Conservation (phyloP, 495 filamentous ascomycete species). For the Podospora tetraspora region DNA sequence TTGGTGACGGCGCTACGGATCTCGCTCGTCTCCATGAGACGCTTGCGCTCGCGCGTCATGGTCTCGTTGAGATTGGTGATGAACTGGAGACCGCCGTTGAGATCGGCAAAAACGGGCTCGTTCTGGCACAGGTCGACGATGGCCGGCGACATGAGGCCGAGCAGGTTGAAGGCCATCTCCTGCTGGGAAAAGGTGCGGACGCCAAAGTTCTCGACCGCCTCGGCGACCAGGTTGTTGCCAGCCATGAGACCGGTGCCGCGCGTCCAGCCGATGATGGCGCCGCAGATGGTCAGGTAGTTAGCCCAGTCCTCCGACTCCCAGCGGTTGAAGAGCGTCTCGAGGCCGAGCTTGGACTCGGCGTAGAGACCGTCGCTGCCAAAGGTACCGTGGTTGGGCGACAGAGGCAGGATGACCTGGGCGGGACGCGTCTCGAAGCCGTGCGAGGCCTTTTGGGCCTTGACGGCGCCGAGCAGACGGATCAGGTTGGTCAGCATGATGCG, state of each 20-base stretch:
- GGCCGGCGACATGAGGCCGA: conserved; percentile 90
- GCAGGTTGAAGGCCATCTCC: conserved; percentile 98
- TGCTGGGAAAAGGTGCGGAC: conserved; percentile 98
- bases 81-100: conserved; percentile 96
- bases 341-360: conserved; percentile 92
- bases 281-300: conserved; percentile 97
- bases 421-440: conserved; percentile 91
- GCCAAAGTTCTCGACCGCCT: conserved; percentile 92
- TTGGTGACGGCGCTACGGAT: conserved; percentile 89
- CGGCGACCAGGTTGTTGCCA: conserved; percentile 95
- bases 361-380: conserved; percentile 98
- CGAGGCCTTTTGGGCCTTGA: conserved; percentile 83
- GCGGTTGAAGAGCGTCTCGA: conserved; percentile 97
- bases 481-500: conserved; percentile 99
- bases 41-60: conserved; percentile 83
- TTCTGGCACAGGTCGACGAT: conserved; percentile 94
- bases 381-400: conserved; percentile 97
- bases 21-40: conserved; percentile 91
- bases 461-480: conserved; percentile 77
- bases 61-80: conserved; percentile 93
- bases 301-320: conserved; percentile 98
- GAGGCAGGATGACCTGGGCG: conserved; percentile 89
- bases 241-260: conserved; percentile 97
- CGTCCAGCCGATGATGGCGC: conserved; percentile 96
- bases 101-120: conserved; percentile 92